Evolutionary conservation across 225 moss, liverwort and hornwort genomes (phyloP), one percentile per base, ranked within the genome.

Genomic region (Lunularia cruciata): DNA sequence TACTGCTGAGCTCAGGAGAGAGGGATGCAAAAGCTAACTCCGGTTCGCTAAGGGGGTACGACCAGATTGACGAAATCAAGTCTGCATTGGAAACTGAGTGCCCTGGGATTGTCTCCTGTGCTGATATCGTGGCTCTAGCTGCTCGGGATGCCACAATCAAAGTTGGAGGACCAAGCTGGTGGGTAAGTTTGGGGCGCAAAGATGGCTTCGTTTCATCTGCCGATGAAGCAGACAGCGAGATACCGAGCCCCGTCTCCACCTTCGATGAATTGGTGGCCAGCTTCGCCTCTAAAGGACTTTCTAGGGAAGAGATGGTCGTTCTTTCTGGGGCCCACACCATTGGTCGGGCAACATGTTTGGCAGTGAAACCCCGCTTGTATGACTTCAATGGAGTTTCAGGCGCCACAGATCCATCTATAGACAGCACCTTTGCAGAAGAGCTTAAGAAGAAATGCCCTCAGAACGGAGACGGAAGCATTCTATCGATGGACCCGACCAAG

Each of bases 201-300:
- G 81, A 81, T 70, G 81, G 81, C 15, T 65, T 70, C 22, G 20
- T 31, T 14, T 77, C 81, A 26, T 47, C 43, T 34, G 67, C 76
- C 22, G 70, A 39, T 28, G 76, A 81, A 58, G 69, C 81, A 40
- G 60, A 65, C 30, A 73, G 70, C 46, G 37, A 77, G 23, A n/a
- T n/a, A n/a, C 81, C 81, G 4, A 56, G 69, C 15, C 77, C 77
- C 9, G 73, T 73, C 20, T 67, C 68, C 25, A 58, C 31, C 31
- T 73, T 45, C 35, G 60, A 63, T 0, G 73, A 81, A 47, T 70
- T 81, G 18, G 38, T 67, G 10, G 65, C 72, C 14, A 77, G 59
- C 63, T 81, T 81, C 34, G 69, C 73, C 38, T 69, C 69, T 2
- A 65, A 73, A n/a, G 70, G 70, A 5, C 43, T 81, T 42, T 32